Percentiles rank a stretch among this genome's conserved stretches.
Conservation (phyloP, 2,329 filamentous ascomycete genomes). For the Mollisia scopiformis region DNA sequence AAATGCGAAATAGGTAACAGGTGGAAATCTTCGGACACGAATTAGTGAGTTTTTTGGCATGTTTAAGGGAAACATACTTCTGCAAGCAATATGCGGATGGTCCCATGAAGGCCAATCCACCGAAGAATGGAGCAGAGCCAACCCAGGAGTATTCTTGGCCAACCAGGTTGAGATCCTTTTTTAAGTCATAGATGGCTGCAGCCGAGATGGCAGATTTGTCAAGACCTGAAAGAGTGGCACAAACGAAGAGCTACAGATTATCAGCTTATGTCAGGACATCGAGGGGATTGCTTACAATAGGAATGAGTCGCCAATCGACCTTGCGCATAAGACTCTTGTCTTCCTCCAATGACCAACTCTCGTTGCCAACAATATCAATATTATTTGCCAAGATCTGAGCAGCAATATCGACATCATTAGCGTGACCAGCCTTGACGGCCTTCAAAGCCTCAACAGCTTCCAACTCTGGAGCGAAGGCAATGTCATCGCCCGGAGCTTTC, state of each 20-base stretch:
- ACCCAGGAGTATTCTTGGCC: conserved; percentile 56
- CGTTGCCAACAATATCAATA: neutral
- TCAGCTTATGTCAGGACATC: neutral
- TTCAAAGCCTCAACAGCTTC: neutral
- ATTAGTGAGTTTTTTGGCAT: conserved; percentile 36
- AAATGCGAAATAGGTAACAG: conserved; percentile 7
- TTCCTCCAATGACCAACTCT: conserved; percentile 3
- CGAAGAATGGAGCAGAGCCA: conserved; percentile 56
- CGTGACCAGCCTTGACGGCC: neutral
- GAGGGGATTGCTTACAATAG: neutral
- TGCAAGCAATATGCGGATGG: conserved; percentile 39
- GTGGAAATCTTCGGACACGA: conserved; percentile 39
- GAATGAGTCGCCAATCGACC: neutral
- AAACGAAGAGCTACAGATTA: conserved; percentile 27
- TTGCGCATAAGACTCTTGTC: neutral
- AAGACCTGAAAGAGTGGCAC: conserved; percentile 35
- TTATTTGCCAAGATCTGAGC: neutral
- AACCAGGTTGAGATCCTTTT: conserved; percentile 52
- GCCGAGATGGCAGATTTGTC: conserved; percentile 51
- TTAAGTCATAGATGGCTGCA: conserved; percentile 59
- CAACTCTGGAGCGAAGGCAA: neutral
- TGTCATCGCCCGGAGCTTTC: neutral
- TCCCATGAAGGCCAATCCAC: conserved; percentile 46
- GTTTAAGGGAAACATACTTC: neutral
- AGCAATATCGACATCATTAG: neutral